Base-by-base conservation (phyloP, 129 eudicot genomes). In the Helichrysum umbraculigerum region DNA sequence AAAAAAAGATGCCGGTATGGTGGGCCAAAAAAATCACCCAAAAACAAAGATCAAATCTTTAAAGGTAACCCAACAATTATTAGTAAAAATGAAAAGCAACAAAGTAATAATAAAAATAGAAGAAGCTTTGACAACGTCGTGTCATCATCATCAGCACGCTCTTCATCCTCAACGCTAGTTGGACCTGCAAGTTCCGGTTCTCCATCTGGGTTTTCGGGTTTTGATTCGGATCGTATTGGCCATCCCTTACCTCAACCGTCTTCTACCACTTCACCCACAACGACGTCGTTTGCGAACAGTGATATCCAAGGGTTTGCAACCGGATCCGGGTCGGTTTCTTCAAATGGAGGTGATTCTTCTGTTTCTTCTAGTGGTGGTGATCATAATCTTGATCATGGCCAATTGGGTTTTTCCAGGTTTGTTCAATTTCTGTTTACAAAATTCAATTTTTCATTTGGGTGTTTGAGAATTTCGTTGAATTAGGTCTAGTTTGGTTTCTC, bases 171-270 rank as follows among this genome's bases (percentile, higher is more conserved):
- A 58, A 44, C 60, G 12, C 35, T 20, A 14, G 87, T 72, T 17
- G 79, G 61, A 16, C 29, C 4, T 28, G 28, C 29, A 20, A 67
- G 3, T 4, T 17, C 50, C 78, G 7, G 78, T 54, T 34, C 72
- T 19, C 8, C 79, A 12, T 69, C 70, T 28, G 75, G 76, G 76
- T 77, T 58, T 76, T 73, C 60, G 86, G 77, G 39, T 44, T 34
- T 56, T 85, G 86, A 39, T 59, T 65, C 61, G 93, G 86, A 82
- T 83, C 82, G 76, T 22, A 60, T 41, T 37, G 87, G 75, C 7
- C 72, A 74, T 79, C 97, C 92, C n/a, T 71, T 93, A 60, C 98
- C 97, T 21, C 84, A 83, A 73, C 98, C 98, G 17, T 77, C 79
- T 16, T 3, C 32, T n/a, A n/a, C n/a, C n/a, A n/a, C n/a, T n/a